Percentiles rank a stretch among this genome's conserved stretches.
Evolutionary conservation across 169 alveolate genomes (phyloP).

Genomic region (Eimeria brunetti): DNA sequence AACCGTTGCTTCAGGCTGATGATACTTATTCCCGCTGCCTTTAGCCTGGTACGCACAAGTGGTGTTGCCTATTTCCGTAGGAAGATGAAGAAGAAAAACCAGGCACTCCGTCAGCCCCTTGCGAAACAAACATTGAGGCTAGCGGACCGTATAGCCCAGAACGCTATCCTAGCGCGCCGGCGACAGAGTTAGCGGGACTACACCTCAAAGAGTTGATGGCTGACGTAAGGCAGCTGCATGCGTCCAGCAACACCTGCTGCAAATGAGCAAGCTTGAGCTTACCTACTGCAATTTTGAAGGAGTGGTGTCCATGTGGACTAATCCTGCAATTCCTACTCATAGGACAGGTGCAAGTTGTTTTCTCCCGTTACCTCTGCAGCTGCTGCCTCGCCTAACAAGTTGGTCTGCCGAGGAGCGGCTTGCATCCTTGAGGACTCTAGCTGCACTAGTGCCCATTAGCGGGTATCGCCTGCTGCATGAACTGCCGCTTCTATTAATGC

Average conservation of each 20-base stretch:
- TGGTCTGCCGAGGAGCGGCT: constrained; percentile 64
- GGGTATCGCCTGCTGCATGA: constrained; percentile 46
- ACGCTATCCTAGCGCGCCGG: neutral
- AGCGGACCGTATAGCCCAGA: neutral
- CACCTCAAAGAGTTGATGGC: constrained; percentile 57
- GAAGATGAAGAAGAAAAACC: neutral
- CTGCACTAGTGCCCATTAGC: constrained; percentile 52
- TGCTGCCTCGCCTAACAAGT: constrained; percentile 58
- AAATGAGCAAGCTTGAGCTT: neutral
- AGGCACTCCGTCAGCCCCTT: neutral
- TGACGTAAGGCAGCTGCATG: constrained; percentile 24
- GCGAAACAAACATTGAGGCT: neutral
- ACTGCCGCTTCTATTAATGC: constrained; percentile 58
- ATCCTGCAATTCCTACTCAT: neutral
- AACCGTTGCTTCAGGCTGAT: neutral
- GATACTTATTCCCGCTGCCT: neutral
- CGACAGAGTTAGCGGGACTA: constrained; percentile 48
- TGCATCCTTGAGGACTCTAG: constrained; percentile 57
- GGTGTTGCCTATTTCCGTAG: neutral
- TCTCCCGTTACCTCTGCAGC: constrained; percentile 41
- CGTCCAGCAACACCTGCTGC: neutral
- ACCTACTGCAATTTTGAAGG: neutral
- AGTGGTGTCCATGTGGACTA: neutral
- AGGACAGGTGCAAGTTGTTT: neutral
- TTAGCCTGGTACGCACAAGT: neutral